phyloP scores from a whole-genome alignment of 768 basidiomycete species.

The Glaciozyma antarctica region DNA sequence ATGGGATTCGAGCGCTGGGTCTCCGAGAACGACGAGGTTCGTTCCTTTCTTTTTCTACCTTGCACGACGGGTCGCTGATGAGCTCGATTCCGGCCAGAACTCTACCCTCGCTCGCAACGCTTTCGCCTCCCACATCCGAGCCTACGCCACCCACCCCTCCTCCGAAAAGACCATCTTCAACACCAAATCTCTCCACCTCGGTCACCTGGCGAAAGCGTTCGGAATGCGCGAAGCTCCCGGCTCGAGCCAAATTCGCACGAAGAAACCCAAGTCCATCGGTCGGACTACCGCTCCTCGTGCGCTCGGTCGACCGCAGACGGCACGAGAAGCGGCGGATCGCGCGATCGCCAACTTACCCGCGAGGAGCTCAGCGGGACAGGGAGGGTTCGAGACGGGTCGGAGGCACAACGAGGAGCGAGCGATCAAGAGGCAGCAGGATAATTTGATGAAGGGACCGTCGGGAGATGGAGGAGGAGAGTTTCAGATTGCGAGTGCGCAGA shows the following conservation, averaged over 20 bases:
- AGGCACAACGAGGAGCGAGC: slow-evolving; percentile 18
- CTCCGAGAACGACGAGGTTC: slow-evolving; percentile 57
- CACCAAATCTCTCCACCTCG: slow-evolving; percentile 83
- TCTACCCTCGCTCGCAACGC: slow-evolving; percentile 67
- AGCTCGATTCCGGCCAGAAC: slow-evolving; percentile 48
- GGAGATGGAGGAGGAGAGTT: slow-evolving; percentile 22
- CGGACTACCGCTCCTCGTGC: not conserved
- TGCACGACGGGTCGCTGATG: not conserved
- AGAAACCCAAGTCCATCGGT: not conserved
- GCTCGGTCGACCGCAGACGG: not conserved
- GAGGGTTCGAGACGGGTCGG: slow-evolving; percentile 23
- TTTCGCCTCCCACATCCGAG: slow-evolving; percentile 84
- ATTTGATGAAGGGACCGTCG: slow-evolving; percentile 24
- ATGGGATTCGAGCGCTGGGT: slow-evolving; percentile 94
- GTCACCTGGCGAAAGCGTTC: slow-evolving; percentile 83
- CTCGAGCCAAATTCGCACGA: not conserved
- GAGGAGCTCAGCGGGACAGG: not conserved
- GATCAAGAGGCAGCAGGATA: slow-evolving; percentile 17
- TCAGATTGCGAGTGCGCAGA: slow-evolving; percentile 19
- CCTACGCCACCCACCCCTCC: slow-evolving; percentile 92
- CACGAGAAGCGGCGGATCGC: not conserved
- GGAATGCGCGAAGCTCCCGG: slow-evolving; percentile 77
- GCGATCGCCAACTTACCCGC: not conserved
- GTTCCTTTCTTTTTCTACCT: slow-evolving; percentile 32
- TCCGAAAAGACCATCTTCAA: slow-evolving; percentile 96